Evolutionary conservation across 495 filamentous ascomycete genomes (phyloP).

Genomic region (Oleoguttula mirabilis): DNA sequence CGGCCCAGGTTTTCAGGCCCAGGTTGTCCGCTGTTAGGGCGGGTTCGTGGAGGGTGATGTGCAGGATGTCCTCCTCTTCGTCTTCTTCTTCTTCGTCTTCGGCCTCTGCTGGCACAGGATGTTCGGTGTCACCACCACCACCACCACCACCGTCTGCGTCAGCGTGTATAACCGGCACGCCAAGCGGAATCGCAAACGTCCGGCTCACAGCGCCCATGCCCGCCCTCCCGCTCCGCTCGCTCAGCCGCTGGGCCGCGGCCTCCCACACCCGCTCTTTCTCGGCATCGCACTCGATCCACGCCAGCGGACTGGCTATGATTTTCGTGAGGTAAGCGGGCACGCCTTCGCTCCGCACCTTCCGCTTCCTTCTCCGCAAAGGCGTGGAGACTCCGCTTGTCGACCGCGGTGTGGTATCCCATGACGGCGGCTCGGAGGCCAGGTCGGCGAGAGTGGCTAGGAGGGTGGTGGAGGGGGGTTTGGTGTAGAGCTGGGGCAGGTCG

Average conservation of each 20-base stretch:
- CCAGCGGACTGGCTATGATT: conserved; percentile 60
- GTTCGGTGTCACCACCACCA: background rate
- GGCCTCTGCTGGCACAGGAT: too few species aligned
- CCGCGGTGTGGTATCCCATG: conserved; percentile 28
- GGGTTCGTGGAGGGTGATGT: conserved; percentile 69
- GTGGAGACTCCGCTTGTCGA: conserved; percentile 1
- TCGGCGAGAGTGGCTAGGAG: conserved; percentile 30
- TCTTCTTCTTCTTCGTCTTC: background rate
- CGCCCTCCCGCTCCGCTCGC: conserved; percentile 72
- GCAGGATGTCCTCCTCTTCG: conserved; percentile 31
- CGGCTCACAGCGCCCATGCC: conserved; percentile 72
- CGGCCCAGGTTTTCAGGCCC: conserved; percentile 69
- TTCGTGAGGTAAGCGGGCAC: conserved; percentile 52
- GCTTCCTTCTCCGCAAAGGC: background rate
- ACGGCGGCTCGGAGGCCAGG: conserved; percentile 31
- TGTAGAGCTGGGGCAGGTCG: conserved; percentile 38
- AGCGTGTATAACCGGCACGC: conserved; percentile 20
- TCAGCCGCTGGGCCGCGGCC: conserved; percentile 59
- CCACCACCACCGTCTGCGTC: conserved; percentile 4
- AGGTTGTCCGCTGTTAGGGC: conserved; percentile 76
- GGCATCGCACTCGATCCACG: conserved; percentile 64
- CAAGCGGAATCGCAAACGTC: conserved; percentile 52
- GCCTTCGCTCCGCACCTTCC: conserved; percentile 27
- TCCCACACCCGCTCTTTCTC: conserved; percentile 68
- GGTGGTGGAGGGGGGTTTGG: conserved; percentile 28